A percentile compares a stretch with the other conserved stretches of the same genome.
phyloP scores from a whole-genome alignment of 2,329 filamentous ascomycete species.

The Exserohilum rostratum region DNA sequence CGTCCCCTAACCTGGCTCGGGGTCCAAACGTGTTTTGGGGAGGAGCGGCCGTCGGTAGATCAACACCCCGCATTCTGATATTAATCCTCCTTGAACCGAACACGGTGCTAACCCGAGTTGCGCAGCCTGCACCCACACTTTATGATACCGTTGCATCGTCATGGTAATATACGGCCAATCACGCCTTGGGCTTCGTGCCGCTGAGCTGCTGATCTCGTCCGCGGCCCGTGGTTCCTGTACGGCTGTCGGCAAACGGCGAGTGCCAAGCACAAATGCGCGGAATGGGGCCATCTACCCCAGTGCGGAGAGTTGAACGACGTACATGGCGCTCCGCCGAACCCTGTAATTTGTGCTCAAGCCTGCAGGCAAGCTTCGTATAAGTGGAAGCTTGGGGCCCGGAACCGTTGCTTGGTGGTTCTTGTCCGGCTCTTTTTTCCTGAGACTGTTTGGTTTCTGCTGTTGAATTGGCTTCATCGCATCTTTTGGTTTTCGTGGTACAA shows the following conservation, averaged over 20 bases:
- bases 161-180: conserved; percentile 2
- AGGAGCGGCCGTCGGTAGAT: conserved; percentile 7
- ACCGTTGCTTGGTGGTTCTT: conserved; percentile 12
- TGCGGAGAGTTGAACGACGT: neutral
- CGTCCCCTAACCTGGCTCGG: neutral
- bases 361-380: conserved; percentile 25
- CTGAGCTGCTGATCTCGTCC: neutral
- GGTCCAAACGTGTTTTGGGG: neutral
- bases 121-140: neutral
- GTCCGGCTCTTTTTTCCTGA: conserved; percentile 1
- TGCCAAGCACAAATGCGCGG: neutral
- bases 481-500: neutral
- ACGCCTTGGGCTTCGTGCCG: neutral
- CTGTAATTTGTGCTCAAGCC: neutral
- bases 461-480: neutral
- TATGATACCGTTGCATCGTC: conserved; percentile 8
- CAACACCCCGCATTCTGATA: conserved; percentile 11
- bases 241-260: conserved; percentile 2
- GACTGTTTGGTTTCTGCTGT: neutral
- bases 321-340: conserved; percentile 14
- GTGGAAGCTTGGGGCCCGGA: conserved; percentile 18
- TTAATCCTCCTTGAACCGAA: conserved; percentile 1
- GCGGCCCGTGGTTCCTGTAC: conserved; percentile 9
- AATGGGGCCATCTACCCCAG: neutral
- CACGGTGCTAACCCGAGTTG: neutral